Evolutionary conservation across 441 rosid species (phyloP).

Genomic region (Erodium moschatum): DNA sequence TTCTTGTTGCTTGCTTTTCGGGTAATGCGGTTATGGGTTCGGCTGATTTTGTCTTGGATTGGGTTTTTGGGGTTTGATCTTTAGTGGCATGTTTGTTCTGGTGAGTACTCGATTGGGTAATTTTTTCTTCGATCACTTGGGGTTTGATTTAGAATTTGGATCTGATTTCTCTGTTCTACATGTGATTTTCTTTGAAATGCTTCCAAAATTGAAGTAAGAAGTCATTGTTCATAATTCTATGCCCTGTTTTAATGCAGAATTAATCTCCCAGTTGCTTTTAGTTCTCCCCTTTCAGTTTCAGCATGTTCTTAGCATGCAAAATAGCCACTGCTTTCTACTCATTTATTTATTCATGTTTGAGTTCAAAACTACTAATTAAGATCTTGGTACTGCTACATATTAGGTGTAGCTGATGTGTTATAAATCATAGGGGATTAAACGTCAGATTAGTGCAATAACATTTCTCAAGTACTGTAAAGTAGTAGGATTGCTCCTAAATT

Average conservation of each 20-base stretch:
- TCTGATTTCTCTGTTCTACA: slow-evolving; percentile 11
- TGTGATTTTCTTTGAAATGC: neutral
- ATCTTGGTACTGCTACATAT: neutral
- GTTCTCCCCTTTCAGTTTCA: neutral
- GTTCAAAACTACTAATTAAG: neutral
- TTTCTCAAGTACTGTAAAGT: neutral
- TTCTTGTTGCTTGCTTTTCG: neutral
- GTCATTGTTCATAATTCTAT: neutral
- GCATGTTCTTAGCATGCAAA: neutral
- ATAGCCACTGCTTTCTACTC: neutral
- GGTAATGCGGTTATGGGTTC: neutral
- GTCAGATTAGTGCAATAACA: neutral
- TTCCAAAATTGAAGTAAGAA: neutral
- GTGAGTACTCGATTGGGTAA: too few relatives aligned
- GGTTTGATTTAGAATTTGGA: slow-evolving; percentile 1
- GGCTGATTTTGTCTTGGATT: neutral
- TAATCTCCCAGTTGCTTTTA: neutral
- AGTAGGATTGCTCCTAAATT: neutral
- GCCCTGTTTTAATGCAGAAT: neutral
- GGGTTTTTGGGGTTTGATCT: neutral
- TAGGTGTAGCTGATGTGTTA: neutral
- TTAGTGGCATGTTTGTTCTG: too few relatives aligned
- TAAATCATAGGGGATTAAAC: neutral
- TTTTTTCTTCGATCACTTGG: too few relatives aligned
- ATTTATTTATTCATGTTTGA: neutral